Percentiles rank a stretch among this genome's conserved stretches.
These are phyloP conservation scores for Trichoderma parareesei DNA, from an alignment of 495 filamentous ascomycete species.

Conservation along the genomic window DNA sequence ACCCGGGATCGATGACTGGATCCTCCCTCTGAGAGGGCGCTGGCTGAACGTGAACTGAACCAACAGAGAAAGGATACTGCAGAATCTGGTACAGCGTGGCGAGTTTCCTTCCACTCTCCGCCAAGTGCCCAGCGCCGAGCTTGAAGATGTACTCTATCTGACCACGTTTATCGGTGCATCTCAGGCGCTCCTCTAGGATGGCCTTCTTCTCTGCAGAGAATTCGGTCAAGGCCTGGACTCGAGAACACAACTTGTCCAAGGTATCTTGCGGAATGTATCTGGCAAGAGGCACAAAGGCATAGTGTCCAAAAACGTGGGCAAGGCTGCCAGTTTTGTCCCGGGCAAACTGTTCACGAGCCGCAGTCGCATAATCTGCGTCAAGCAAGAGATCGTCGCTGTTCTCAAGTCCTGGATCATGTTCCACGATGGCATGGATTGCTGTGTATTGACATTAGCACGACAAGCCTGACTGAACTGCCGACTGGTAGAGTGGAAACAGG, in stretches of 20 bases:
- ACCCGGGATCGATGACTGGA: neutral
- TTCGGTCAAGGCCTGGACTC: neutral
- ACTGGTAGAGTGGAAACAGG: neutral
- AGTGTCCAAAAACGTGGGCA: neutral
- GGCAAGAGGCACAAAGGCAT: neutral
- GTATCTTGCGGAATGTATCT: neutral
- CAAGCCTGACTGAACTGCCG: neutral
- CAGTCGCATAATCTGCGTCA: neutral
- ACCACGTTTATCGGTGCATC: neutral
- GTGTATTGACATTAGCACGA: neutral
- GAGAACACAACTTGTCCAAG: neutral
- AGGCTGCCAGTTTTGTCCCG: neutral
- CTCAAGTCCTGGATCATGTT: neutral
- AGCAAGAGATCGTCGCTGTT: neutral
- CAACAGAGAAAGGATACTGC: neutral
- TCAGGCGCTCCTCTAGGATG: neutral
- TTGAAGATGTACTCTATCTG: neutral
- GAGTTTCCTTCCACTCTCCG: neutral
- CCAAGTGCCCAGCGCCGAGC: neutral
- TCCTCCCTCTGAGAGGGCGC: neutral
- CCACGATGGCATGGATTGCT: neutral
- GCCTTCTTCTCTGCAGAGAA: neutral
- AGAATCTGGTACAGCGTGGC: neutral
- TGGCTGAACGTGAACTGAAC: neutral
- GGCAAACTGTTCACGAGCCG: neutral